phyloP scores from a whole-genome alignment of 768 basidiomycete genomes.

The Harrya chromipes region DNA sequence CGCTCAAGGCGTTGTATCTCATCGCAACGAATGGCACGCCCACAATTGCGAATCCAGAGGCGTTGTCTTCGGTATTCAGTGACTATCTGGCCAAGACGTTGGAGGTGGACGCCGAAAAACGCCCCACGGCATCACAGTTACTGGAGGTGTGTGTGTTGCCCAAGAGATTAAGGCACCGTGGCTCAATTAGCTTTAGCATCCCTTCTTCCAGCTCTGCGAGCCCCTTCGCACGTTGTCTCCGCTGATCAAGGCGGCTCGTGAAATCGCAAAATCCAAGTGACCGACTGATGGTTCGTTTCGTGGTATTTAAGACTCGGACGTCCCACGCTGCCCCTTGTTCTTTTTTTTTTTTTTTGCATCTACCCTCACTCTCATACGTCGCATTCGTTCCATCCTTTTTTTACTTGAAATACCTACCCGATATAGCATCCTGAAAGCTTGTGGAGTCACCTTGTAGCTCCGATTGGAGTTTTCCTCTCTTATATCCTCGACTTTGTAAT shows the following conservation, averaged over 20 bases:
- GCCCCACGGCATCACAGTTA: conserved; percentile 81
- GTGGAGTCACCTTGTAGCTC: conserved; percentile 14
- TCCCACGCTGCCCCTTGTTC: background rate
- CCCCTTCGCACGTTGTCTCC: conserved; percentile 83
- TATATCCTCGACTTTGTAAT: conserved; percentile 33
- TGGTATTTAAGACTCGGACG: conserved; percentile 11
- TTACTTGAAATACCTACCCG: conserved; percentile 13
- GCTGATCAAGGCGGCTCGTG: conserved; percentile 88
- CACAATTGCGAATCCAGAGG: conserved; percentile 87
- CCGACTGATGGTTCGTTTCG: background rate
- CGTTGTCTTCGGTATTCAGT: conserved; percentile 71
- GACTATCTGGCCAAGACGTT: conserved; percentile 87
- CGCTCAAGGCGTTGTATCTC: conserved; percentile 92
- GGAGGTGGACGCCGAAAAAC: conserved; percentile 93
- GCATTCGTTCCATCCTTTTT: conserved; percentile 15
- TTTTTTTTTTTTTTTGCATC: conserved; percentile 16
- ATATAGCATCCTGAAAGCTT: conserved; percentile 8
- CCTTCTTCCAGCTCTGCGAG: conserved; percentile 86
- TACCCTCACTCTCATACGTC: conserved; percentile 15
- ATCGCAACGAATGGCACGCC: conserved; percentile 99
- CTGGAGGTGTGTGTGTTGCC: conserved; percentile 53
- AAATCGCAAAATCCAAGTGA: conserved; percentile 66
- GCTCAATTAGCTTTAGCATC: conserved; percentile 50
- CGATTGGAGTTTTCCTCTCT: conserved; percentile 7
- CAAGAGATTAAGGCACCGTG: background rate